Evolutionary conservation across 495 filamentous ascomycete genomes (phyloP), one percentile per base, ranked within the genome.

Genomic region (Talaromyces nanjingensis): DNA sequence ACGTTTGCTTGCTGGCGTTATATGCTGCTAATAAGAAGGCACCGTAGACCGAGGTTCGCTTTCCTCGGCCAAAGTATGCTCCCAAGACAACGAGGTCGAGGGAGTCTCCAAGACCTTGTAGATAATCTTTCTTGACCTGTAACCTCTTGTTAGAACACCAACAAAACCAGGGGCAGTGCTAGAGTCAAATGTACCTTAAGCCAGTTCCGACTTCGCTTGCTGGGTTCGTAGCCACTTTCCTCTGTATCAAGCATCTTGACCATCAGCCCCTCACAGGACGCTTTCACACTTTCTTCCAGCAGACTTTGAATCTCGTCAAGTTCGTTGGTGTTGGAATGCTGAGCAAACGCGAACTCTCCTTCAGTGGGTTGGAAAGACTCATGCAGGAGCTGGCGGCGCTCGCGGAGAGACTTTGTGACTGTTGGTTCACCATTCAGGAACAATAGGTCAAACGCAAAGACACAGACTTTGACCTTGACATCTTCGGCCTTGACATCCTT

Each of bases 401-500:
- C 90, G 33, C 92, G 86, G 7, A 98, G 84, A 0, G 91, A 76
- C 73, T 96, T 96, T 70, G 91, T 87, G 33, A 97, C 93, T 11
- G 93, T 80, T 2, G 93, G 80, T 81, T 97, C 90, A 57, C 92
- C 96, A 69, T 98, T 97, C 59, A 97, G 79, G 73, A 91, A 98
- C 6, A 98, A 81, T 25, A 98, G 74, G 72, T 98, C 94, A 73
- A 98, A 98, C 4, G 96, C 94, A 72, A 96, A 98, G 31, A 98
- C 91, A 74, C 93, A 98, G 59, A 98, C 94, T 70, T 96, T 94
- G 75, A 98, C 89, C 71, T 94, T 97, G 45, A 98, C 87, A 64
- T 98, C 96, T 70, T 97, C 93, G n/a, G 87, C 80, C 71, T 96
- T 97, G 71, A 98, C 94, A 71, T 98, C 94, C 76, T 98, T 98